These are phyloP conservation scores for Dipodascopsis uninucleata DNA, from an alignment of 805 yeast species.

Conservation along the genomic window DNA sequence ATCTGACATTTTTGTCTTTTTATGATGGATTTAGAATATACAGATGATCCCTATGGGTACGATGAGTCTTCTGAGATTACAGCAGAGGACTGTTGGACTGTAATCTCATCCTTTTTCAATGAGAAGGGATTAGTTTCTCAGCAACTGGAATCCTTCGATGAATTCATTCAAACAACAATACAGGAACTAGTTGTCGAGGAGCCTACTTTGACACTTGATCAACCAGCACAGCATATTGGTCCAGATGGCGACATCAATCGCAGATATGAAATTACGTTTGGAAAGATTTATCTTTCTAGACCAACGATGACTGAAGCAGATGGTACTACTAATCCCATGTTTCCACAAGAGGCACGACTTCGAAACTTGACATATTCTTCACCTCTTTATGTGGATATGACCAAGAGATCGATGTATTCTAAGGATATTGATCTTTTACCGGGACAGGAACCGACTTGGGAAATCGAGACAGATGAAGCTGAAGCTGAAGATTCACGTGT, in stretches of 20 bases:
- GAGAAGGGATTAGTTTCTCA: slow-evolving; percentile 97
- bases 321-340: slow-evolving; percentile 98
- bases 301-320: slow-evolving; percentile 99
- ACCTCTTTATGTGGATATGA: slow-evolving; percentile 93
- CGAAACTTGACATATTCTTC: slow-evolving; percentile 95
- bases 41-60: slow-evolving; percentile 64
- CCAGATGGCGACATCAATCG: slow-evolving; percentile 86
- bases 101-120: slow-evolving; percentile 90
- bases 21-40: slow-evolving; percentile 9
- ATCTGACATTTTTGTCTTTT: background rate
- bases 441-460: slow-evolving; percentile 56
- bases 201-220: slow-evolving; percentile 88
- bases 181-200: slow-evolving; percentile 97
- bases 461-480: slow-evolving; percentile 51
- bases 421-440: slow-evolving; percentile 63
- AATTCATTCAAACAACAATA: slow-evolving; percentile 91
- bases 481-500: slow-evolving; percentile 77
- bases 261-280: slow-evolving; percentile 95
- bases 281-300: slow-evolving; percentile 91
- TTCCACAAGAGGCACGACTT: slow-evolving; percentile 96
- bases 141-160: slow-evolving; percentile 97
- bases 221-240: slow-evolving; percentile 95
- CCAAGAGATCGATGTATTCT: slow-evolving; percentile 79
- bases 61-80: slow-evolving; percentile 75
- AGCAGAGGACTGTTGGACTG: slow-evolving; percentile 99